Evolutionary conservation across 2,329 filamentous ascomycete genomes (phyloP), one percentile per base, ranked within the genome.

Genomic region (Penicillium brevicompactum): DNA sequence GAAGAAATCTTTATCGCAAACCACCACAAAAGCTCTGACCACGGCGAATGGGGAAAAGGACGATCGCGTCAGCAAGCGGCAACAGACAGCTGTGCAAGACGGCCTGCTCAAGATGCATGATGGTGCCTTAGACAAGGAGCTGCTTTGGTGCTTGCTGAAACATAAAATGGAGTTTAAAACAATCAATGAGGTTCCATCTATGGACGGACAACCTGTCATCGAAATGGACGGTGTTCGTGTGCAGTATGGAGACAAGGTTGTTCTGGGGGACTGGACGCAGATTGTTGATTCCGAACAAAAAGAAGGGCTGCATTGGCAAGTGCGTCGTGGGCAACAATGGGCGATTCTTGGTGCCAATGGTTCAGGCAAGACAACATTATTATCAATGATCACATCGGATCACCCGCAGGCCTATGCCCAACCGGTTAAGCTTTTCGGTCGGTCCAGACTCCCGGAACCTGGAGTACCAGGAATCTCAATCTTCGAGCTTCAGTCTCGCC

Each of bases 381-480:
- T 97, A 27, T 94, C 92, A 5, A 82, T 99, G 5, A 89, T 99
- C 56, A 95, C 91, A 56, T 97, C 93, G 1, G 94, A 99, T 68
- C 94, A 99, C 66, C 94, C 94, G 0, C 93, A 97, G 73, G 87
- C 92, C 0, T 99, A 97, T 72, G 91, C 90, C 0, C 84, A 92
- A 22, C 92, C 93, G 0, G 88, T 99, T 57, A 88, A 85, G 63
- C 81, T 97, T 13, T 97, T 99, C 70, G 91, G 92, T 1, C 86
- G 86, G 21, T 88, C 88, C 51, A 85, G 94, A 18, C 80, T 97
- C 0, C 92, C 93, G 0, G 84, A 89, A 52, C 83, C 84, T 0
- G 89, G 88, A 0, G 72, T 84, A 51, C 82, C 83, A 0, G 92
- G 91, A 0, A 86, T 97, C 32, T 95, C 91, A 0, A 89, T 97